Percentiles rank a stretch among this genome's conserved stretches.
Conservation (phyloP, 441 rosid genomes). For the Euphorbia schlechtendalii region DNA sequence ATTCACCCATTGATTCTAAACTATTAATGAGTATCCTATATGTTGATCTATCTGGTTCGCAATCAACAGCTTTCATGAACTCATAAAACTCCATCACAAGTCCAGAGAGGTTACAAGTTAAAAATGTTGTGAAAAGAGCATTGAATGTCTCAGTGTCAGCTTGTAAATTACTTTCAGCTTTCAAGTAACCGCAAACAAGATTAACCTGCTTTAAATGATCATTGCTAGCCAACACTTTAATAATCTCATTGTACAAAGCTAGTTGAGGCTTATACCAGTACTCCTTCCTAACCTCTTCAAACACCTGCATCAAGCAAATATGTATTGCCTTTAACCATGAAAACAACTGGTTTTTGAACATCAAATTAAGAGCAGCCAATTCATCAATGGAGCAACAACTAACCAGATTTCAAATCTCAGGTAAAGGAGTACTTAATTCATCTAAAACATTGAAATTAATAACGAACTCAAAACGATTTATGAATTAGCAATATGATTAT, state of each 20-base stretch:
- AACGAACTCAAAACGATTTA: neutral
- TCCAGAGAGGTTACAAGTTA: conserved; percentile 34
- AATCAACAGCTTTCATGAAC: conserved; percentile 52
- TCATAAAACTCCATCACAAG: conserved; percentile 52
- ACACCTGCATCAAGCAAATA: too few species aligned
- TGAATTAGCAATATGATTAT: neutral
- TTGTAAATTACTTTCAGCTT: conserved; percentile 39
- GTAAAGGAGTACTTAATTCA: neutral
- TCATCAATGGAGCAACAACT: too few species aligned
- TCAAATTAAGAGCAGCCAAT: too few species aligned
- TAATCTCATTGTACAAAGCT: too few species aligned
- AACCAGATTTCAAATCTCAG: conserved; percentile 24
- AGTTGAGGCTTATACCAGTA: too few species aligned
- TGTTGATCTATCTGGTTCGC: conserved; percentile 60
- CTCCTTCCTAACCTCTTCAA: too few species aligned
- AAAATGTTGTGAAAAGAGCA: conserved; percentile 39
- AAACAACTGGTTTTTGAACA: too few species aligned
- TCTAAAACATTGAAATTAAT: neutral
- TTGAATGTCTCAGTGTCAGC: conserved; percentile 50
- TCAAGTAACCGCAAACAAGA: conserved; percentile 37
- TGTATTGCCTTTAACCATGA: too few species aligned
- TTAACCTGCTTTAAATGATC: conserved; percentile 40
- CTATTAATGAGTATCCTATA: conserved; percentile 49
- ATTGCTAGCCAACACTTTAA: conserved; percentile 37
- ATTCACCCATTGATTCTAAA: conserved; percentile 47